Evolutionary conservation across 2,329 filamentous ascomycete species (phyloP), one percentile per base, ranked within the genome.

Genomic region (Claviceps spartinae): DNA sequence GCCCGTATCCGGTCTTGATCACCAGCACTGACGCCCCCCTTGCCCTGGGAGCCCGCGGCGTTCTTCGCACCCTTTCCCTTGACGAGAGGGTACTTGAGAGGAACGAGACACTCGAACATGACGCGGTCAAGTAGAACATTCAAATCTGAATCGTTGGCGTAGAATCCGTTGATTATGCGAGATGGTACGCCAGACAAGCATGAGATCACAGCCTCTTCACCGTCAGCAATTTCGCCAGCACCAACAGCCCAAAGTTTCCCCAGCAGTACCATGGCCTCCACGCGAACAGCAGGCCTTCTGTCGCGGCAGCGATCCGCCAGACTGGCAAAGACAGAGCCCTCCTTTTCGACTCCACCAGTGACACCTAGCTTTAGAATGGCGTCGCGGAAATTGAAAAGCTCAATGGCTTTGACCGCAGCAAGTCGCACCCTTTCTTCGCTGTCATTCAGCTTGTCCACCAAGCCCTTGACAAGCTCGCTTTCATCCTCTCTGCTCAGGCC

Each of bases 211-310:
- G 77, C 73, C 59, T 95, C 88, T 60, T 91, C 85, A 14, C 87
- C 88, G 50, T 85, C 81, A 24, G 87, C 82, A 59, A 98, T 86
- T 60, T 95, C 90, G 18, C 88, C 87, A 18, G 84, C 81, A 13
- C 88, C 91, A 18, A 94, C 90, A n/a, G 88, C 90, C 93, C 93
- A 98, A 30, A 97, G 82, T 55, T 83, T 87, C 11, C 81, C 87
- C 1, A 97, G 72, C 8, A 94, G 75, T 49, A 82, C 84, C 79
- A 95, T 95, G 24, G 88, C 90, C 60, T 91, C 88, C 41, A 86
- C 82, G 53, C 91, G 86, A 11, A 98, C 87, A 43, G 79, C 74
- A 14, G 83, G 79, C 64, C 85, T 91, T 56, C 85, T 84, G 69
- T 98, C 94, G 59, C 90, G 88, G 58, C 88, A 88, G 57, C 93